These are phyloP conservation scores for Echium plantagineum DNA, from an alignment of 257 asterid genomes.

Conservation along the genomic window DNA sequence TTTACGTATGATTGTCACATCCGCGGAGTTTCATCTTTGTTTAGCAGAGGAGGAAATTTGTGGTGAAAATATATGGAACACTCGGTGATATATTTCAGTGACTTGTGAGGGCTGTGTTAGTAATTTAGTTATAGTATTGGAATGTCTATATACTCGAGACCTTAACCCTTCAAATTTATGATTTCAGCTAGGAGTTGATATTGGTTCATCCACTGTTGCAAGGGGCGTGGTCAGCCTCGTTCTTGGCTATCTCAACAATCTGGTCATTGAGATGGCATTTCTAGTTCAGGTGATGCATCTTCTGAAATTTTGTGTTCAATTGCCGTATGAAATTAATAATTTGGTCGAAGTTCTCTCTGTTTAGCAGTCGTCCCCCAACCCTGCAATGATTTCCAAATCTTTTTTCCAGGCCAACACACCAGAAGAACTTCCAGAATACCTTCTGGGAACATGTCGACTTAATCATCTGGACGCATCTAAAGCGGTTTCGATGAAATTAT, in stretches of 20 bases:
- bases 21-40: too few species aligned
- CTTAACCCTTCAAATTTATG: not conserved
- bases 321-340: too few species aligned
- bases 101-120: too few species aligned
- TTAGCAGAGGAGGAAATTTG: too few species aligned
- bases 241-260: slow-evolving; percentile 82
- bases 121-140: too few species aligned
- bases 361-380: too few species aligned
- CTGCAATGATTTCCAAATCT: too few species aligned
- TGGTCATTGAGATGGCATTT: slow-evolving; percentile 89
- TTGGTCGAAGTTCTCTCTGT: not conserved
- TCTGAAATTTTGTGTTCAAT: too few species aligned
- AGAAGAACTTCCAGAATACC: slow-evolving; percentile 78
- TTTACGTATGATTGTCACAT: too few species aligned
- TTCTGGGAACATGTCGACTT: slow-evolving; percentile 78
- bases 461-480: slow-evolving; percentile 69
- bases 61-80: too few species aligned
- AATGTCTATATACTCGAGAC: not conserved
- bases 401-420: slow-evolving; percentile 63
- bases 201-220: slow-evolving; percentile 86
- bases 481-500: slow-evolving; percentile 32
- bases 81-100: too few species aligned
- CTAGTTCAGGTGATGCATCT: slow-evolving; percentile 57
- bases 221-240: slow-evolving; percentile 82
- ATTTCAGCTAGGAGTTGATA: slow-evolving; percentile 62